Evolutionary conservation across 2,329 filamentous ascomycete species (phyloP), one percentile per base, ranked within the genome.

Genomic region (Xylaria polymorpha): DNA sequence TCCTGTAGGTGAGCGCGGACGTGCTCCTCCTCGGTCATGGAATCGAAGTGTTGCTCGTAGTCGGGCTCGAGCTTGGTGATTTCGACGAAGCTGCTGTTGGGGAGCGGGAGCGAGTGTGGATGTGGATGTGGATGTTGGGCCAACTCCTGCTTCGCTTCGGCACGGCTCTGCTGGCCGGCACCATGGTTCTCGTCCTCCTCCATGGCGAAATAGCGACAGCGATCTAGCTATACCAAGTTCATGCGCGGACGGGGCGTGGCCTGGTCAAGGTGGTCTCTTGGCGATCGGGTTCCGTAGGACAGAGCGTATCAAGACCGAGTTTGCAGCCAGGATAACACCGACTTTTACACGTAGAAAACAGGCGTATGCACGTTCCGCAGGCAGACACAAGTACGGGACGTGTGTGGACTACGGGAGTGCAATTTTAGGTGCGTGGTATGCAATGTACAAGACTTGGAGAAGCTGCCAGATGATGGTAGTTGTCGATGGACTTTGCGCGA

Each of bases 1-100:
- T 91, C 89, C 73, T 86, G 84, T 22, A 91, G 78, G 75, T 90
- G 88, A 64, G 85, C 84, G 70, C 84, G 82, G 22, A 89, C 83
- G 51, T 83, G 83, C 56, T 85, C 83, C 72, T 79, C 78, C 48
- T 88, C 86, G 51, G 84, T 84, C 50, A 87, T 77, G 3, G 85
- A 86, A 64, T 88, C 85, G 63, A 84, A 80, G 57, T 81, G 81
- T 41, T 77, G 81, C 43, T 78, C 76, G 61, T 81, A 77, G 58
- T 76, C 75, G 44, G 79, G 72, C 29, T 78, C 74, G 59, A 78
- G 32, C 18, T 65, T 70, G 7, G 76, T 76, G n/a, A 72, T 73
- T 32, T 79, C 77, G 65, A 76, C 70, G 22, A 78, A 73, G 68
- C 75, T 79, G 65, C 72, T 78, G 32, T 77, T 73, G 64, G 67